Percentiles rank a stretch among this genome's conserved stretches.
phyloP scores from a whole-genome alignment of 1,139 yeast genomes.

The Protomyces inouyei region DNA sequence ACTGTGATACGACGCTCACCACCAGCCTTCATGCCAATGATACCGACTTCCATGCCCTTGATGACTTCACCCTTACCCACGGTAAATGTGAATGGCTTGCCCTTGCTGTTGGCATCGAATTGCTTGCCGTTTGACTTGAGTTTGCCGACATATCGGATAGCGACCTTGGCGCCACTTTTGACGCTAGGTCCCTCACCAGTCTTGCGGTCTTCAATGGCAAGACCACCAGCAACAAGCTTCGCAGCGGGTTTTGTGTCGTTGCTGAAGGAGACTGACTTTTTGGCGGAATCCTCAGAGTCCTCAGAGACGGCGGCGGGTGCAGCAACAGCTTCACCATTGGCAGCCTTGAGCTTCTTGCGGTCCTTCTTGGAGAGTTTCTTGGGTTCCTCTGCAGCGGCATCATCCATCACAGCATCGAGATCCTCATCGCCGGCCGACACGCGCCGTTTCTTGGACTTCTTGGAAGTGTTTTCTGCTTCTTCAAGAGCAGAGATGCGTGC shows the following conservation, averaged over 20 bases:
- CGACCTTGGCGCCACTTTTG: slow-evolving; percentile 84
- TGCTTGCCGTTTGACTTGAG: slow-evolving; percentile 83
- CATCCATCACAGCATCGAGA: slow-evolving; percentile 31
- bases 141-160: slow-evolving; percentile 97
- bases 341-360: slow-evolving; percentile 37
- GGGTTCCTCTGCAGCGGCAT: slow-evolving; percentile 35
- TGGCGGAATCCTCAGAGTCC: slow-evolving; percentile 42
- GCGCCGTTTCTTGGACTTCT: slow-evolving; percentile 49
- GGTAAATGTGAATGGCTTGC: slow-evolving; percentile 87
- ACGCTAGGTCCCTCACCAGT: slow-evolving; percentile 83
- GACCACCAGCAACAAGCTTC: slow-evolving; percentile 83
- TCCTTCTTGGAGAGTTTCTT: slow-evolving; percentile 38
- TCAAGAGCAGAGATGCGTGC: slow-evolving; percentile 43
- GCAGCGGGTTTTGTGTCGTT: slow-evolving; percentile 46
- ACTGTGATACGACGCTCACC: slow-evolving; percentile 98
- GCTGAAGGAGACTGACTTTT: slow-evolving; percentile 78
- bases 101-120: slow-evolving; percentile 93
- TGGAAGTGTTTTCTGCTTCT: slow-evolving; percentile 37
- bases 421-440: slow-evolving; percentile 39
- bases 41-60: slow-evolving; percentile 98
- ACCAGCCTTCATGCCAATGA: slow-evolving; percentile 96
- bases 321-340: slow-evolving; percentile 32
- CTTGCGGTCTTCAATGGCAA: slow-evolving; percentile 85
- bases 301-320: slow-evolving; percentile 34
- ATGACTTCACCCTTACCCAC: slow-evolving; percentile 98